Conservation (phyloP, 2,329 filamentous ascomycete genomes). For the Thielaviopsis populi region DNA sequence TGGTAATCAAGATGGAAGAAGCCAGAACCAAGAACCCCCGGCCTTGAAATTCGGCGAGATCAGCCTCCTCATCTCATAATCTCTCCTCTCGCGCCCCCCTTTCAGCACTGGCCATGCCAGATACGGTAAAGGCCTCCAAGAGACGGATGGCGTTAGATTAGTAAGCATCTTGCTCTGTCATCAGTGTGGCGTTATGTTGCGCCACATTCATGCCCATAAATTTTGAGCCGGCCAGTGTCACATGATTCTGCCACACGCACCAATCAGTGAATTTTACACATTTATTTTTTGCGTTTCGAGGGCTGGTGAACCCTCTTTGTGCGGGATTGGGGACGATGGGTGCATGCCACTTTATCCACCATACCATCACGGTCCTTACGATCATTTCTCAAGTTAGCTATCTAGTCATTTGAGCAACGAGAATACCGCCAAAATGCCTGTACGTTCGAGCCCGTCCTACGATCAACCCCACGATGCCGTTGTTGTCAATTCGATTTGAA, state of each 20-base stretch:
- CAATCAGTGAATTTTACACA: conserved; percentile 17
- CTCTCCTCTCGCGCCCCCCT: conserved; percentile 4
- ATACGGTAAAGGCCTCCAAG: conserved; percentile 1
- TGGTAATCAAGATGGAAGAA: not conserved
- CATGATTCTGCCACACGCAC: conserved; percentile 7
- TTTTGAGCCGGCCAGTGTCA: not conserved
- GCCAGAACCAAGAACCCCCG: not conserved
- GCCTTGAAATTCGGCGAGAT: not conserved
- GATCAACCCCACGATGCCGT: conserved; percentile 10
- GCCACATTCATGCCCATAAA: not conserved
- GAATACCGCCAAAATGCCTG: conserved; percentile 18
- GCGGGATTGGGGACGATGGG: conserved; percentile 5
- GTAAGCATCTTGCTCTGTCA: not conserved
- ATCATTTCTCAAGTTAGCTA: conserved; percentile 16
- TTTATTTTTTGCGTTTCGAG: conserved; percentile 13
- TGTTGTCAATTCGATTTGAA: conserved; percentile 8
- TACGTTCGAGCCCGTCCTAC: conserved; percentile 14
- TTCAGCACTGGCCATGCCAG: conserved; percentile 4
- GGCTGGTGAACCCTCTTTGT: conserved; percentile 16
- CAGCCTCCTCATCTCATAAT: conserved; percentile 9
- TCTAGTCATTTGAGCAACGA: conserved; percentile 17
- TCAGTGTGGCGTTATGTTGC: not conserved
- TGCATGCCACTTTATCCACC: conserved; percentile 16
- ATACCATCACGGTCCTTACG: conserved; percentile 15
- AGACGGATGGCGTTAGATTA: conserved; percentile 11